These are phyloP conservation scores for Lactarius sanguifluus DNA, from an alignment of 768 basidiomycete species.

Conservation along the genomic window DNA sequence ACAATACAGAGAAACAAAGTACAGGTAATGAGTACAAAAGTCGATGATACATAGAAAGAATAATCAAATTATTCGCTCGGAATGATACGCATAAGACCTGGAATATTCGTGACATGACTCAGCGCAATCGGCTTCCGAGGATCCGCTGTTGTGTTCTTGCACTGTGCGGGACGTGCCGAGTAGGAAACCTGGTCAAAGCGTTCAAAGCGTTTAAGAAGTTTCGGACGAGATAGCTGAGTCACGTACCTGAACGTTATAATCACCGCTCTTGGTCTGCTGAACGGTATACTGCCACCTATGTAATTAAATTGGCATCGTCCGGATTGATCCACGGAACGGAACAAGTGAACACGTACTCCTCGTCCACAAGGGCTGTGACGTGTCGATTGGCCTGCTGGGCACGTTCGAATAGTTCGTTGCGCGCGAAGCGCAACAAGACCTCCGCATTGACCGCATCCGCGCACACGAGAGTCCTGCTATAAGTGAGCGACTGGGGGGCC, in stretches of 20 bases:
- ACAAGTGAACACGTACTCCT: slow-evolving; percentile 51
- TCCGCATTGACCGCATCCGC: slow-evolving; percentile 25
- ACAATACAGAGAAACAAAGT: neutral
- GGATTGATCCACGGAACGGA: slow-evolving; percentile 16
- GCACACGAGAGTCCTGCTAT: slow-evolving; percentile 19
- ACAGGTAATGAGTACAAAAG: neutral
- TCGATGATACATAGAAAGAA: neutral
- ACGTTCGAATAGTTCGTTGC: slow-evolving; percentile 46
- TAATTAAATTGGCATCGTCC: slow-evolving; percentile 6
- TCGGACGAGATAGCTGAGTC: neutral
- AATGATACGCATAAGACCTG: slow-evolving; percentile 75
- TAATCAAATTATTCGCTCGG: slow-evolving; percentile 35
- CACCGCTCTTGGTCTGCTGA: slow-evolving; percentile 51
- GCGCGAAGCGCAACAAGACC: slow-evolving; percentile 20
- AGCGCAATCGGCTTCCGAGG: slow-evolving; percentile 62
- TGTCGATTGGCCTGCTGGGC: slow-evolving; percentile 51
- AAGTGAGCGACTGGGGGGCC: slow-evolving; percentile 6
- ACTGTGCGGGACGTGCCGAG: slow-evolving; percentile 52
- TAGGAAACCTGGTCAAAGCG: slow-evolving; percentile 54
- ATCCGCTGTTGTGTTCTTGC: slow-evolving; percentile 47
- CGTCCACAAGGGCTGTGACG: slow-evolving; percentile 64
- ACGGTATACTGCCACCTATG: slow-evolving; percentile 66
- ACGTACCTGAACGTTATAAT: slow-evolving; percentile 62
- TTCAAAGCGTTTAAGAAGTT: no score
- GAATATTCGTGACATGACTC: slow-evolving; percentile 58